Evolutionary conservation across 176 grass and related monocot species (phyloP).

Genomic region (Chrysopogon serrulatus): DNA sequence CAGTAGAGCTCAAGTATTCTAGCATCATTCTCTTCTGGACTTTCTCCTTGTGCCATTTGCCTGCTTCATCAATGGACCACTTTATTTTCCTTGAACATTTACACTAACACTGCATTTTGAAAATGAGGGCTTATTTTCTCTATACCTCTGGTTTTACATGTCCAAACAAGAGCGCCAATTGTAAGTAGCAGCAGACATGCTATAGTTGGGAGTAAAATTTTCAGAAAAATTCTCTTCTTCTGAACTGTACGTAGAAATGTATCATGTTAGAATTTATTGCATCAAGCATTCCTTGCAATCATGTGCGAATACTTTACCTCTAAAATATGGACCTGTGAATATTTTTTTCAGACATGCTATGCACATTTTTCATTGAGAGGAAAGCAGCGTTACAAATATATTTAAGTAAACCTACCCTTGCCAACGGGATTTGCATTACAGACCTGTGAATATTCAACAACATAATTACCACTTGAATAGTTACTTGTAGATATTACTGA

Average conservation of each 20-base stretch:
- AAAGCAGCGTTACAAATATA: neutral
- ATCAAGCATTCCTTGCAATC: neutral
- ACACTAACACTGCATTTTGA: neutral
- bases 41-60: neutral
- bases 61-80: neutral
- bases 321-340: neutral
- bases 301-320: neutral
- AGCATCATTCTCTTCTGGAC: neutral
- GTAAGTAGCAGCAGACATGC: neutral
- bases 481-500: neutral
- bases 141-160: neutral
- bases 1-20: neutral
- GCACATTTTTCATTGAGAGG: neutral
- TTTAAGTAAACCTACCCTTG: neutral
- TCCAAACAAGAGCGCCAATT: neutral
- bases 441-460: neutral
- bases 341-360: neutral
- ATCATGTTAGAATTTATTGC: neutral
- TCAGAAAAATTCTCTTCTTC: neutral
- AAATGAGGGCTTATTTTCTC: neutral
- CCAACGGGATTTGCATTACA: neutral
- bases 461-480: neutral
- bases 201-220: neutral
- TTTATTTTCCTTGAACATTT: neutral
- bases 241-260: neutral